A percentile compares a stretch with the other conserved stretches of the same genome.
Conservation (phyloP, 2,329 filamentous ascomycete genomes). For the Fusarium euwallaceae region DNA sequence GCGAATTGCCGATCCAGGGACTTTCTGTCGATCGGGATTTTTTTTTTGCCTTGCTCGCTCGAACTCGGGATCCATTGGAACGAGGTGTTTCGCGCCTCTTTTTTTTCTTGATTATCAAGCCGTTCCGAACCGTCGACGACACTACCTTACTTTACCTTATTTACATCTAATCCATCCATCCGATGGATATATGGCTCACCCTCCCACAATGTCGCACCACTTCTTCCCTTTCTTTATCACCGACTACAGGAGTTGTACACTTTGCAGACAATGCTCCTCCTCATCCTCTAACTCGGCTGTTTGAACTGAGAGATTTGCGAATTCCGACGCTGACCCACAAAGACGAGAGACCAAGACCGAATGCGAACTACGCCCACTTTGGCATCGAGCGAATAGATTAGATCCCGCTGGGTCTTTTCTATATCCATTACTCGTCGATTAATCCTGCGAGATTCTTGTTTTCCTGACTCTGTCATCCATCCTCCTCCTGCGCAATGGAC, state of each 20-base stretch:
- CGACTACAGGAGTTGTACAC: neutral
- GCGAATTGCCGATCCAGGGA: slow-evolving; percentile 25
- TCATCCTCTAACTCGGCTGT: neutral
- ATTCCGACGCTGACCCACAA: slow-evolving; percentile 32
- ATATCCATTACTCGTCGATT: slow-evolving; percentile 20
- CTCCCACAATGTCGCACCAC: neutral
- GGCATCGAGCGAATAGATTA: slow-evolving; percentile 32
- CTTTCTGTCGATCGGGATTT: slow-evolving; percentile 21
- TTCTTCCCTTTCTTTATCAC: neutral
- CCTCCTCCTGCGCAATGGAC: slow-evolving; percentile 49
- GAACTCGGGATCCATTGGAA: neutral
- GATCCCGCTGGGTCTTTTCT: slow-evolving; percentile 25
- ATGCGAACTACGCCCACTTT: slow-evolving; percentile 42
- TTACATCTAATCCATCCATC: neutral
- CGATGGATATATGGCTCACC: neutral
- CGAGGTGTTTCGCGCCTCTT: neutral
- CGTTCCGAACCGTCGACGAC: neutral
- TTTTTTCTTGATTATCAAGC: slow-evolving; percentile 15
- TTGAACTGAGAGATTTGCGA: slow-evolving; percentile 23
- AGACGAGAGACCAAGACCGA: slow-evolving; percentile 20
- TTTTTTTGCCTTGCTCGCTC: neutral
- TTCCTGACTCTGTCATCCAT: neutral
- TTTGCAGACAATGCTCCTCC: neutral
- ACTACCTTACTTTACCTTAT: neutral
- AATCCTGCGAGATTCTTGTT: slow-evolving; percentile 12